These are phyloP conservation scores for Arctium minus DNA, from an alignment of 129 eudicot species.

Conservation along the genomic window DNA sequence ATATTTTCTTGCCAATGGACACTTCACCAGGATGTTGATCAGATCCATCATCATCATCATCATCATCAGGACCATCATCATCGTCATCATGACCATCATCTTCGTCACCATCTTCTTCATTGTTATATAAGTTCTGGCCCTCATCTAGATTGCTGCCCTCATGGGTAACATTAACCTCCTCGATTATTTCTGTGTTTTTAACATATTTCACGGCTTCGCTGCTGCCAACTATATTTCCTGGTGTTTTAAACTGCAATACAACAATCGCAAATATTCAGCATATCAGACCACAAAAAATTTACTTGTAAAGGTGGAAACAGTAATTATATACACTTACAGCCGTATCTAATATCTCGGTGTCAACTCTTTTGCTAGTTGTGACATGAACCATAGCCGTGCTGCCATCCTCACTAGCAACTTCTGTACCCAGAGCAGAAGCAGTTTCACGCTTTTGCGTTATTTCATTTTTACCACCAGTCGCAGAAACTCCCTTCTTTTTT, in stretches of 20 bases:
- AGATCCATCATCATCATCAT: conserved; percentile 23
- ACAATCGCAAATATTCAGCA: conserved; percentile 5
- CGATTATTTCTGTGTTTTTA: conserved; percentile 35
- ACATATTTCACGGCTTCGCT: conserved; percentile 21
- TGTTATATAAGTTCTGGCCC: conserved; percentile 23
- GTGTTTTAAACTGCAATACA: conserved; percentile 40
- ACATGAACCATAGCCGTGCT: conserved; percentile 39
- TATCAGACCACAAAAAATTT: background rate
- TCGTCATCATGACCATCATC: conserved; percentile 23
- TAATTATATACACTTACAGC: conserved; percentile 38
- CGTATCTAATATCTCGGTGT: conserved; percentile 37
- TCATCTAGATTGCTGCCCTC: conserved; percentile 39
- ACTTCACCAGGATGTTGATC: conserved; percentile 59
- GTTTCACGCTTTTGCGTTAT: conserved; percentile 36
- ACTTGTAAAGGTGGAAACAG: background rate
- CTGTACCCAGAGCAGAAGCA: conserved; percentile 28
- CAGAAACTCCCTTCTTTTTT: conserved; percentile 34
- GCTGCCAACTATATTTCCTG: conserved; percentile 30
- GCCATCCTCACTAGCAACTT: conserved; percentile 19
- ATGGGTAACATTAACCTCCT: conserved; percentile 41
- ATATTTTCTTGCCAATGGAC: conserved; percentile 63
- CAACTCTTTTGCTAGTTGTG: conserved; percentile 40
- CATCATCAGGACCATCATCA: conserved; percentile 20
- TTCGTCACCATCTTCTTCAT: conserved; percentile 22
- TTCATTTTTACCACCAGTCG: conserved; percentile 8